Evolutionary conservation across 2,329 filamentous ascomycete genomes (phyloP).

Genomic region (Dactylellina parvicollis): DNA sequence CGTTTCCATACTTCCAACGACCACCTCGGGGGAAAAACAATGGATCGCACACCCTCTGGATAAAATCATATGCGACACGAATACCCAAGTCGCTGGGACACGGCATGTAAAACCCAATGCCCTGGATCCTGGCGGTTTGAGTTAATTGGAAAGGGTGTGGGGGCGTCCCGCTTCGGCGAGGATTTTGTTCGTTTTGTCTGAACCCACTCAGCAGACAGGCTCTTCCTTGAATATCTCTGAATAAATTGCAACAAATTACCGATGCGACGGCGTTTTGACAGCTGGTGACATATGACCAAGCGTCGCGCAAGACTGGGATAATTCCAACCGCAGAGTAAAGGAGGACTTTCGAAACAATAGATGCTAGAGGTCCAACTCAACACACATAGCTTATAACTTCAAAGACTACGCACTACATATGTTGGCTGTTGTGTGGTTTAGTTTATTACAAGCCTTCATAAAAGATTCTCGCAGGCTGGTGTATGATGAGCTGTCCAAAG

Average conservation of each 20-base stretch:
- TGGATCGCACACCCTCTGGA: constrained; percentile 30
- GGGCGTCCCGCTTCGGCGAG: constrained; percentile 4
- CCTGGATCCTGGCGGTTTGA: constrained; percentile 23
- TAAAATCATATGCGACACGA: constrained; percentile 6
- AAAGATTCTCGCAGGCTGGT: no score
- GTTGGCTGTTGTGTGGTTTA: no score
- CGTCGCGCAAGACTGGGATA: not conserved
- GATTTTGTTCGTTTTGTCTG: not conserved
- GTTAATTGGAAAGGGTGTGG: constrained; percentile 32
- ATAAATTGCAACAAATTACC: constrained; percentile 12
- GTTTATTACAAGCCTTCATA: no score
- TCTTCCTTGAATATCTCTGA: not conserved
- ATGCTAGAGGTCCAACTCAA: no score
- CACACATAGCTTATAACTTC: no score
- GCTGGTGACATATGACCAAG: constrained; percentile 13
- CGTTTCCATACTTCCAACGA: constrained; percentile 24
- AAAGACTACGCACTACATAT: no score
- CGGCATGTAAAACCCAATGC: constrained; percentile 27
- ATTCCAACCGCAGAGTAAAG: not conserved
- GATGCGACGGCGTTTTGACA: constrained; percentile 35
- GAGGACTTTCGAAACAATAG: not conserved
- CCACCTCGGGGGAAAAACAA: not conserved
- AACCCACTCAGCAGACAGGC: constrained; percentile 8
- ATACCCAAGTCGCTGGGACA: constrained; percentile 48
- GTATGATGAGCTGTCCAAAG: no score